Conservation (phyloP, 2,329 filamentous ascomycete species). For the Elsinoe australis region DNA sequence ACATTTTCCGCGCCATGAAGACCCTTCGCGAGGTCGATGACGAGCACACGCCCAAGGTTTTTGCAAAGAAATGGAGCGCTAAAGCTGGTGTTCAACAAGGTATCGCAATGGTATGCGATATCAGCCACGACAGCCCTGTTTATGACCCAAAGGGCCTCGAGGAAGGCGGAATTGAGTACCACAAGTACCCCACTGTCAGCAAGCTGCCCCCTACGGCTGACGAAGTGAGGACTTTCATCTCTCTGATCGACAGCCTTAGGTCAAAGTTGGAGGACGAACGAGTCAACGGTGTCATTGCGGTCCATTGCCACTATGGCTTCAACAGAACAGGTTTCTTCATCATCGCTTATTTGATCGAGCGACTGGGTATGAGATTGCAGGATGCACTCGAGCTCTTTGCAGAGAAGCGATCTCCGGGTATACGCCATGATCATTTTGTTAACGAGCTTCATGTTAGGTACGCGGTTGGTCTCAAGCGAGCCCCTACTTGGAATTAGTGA, state of each 20-base stretch:
- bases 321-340: slow-evolving; percentile 91
- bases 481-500: slow-evolving; percentile 20
- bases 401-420: slow-evolving; percentile 65
- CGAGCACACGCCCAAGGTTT: slow-evolving; percentile 65
- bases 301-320: slow-evolving; percentile 95
- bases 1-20: slow-evolving; percentile 82
- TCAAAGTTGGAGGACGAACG: slow-evolving; percentile 33
- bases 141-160: slow-evolving; percentile 61
- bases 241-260: slow-evolving; percentile 46
- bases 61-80: slow-evolving; percentile 59
- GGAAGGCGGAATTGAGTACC: slow-evolving; percentile 42
- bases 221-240: slow-evolving; percentile 54
- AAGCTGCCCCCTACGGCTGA: slow-evolving; percentile 71
- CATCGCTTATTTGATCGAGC: slow-evolving; percentile 82
- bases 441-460: slow-evolving; percentile 79
- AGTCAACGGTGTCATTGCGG: slow-evolving; percentile 52
- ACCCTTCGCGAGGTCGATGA: slow-evolving; percentile 86
- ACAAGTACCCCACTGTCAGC: slow-evolving; percentile 86
- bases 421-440: slow-evolving; percentile 81
- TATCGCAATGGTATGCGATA: slow-evolving; percentile 61
- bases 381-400: slow-evolving; percentile 75
- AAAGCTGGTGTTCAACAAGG: slow-evolving; percentile 52
- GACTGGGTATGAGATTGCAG: slow-evolving; percentile 61
- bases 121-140: slow-evolving; percentile 81
- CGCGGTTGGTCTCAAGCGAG: slow-evolving; percentile 41